Base-by-base conservation (phyloP, 768 basidiomycete genomes). In the Zangia roseola region DNA sequence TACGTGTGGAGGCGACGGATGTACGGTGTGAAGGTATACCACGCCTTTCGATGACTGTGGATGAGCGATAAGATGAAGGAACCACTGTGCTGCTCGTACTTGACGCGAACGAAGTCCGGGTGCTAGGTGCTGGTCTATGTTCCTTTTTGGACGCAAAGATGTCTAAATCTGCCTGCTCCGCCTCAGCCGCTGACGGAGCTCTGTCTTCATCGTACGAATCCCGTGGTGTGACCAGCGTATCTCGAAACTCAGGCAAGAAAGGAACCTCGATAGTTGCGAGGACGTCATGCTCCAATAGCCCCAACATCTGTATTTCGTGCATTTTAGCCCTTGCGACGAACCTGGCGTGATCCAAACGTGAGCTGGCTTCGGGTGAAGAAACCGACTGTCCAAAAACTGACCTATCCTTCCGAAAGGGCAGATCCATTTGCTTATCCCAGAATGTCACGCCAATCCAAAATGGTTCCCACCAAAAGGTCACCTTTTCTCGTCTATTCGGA, bases 231-330 rank as follows among this genome's bases (percentile, higher is more conserved):
- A 69, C 57, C 8, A 53, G 23, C 25, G 60, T 58, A 23, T 73
- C 71, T 24, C 56, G 49, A 26, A 54, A 71, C 25, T 80, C 78
- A 8, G 79, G 76, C 23, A 92, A 68, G 62, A 83, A 87, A 2
- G 94, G 94, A 12, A 97, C 82, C 53, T 90, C 88, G 51, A 97
- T 94, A 54, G 85, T 86, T 5, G 91, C 86, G 19, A 92, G 82
- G 25, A 97, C 86, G 57, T 95, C 93, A 57, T 94, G 90, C 56
- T 93, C 93, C 37, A 95, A 74, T 9, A 95, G 72, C 6, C 94
- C 94, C 2, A 97, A 79, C 89, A 91, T 94, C 61, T 97, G 89
- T 33, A 97, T 92, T 62, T 94, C 91, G 59, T 93, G 91, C 92
- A 97, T 95, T 71, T 91, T 91, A n/a, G 90, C 93, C 25, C 95